Conservation (phyloP, 1,284 basidiomycete species). For the Boletus holoroseus region DNA sequence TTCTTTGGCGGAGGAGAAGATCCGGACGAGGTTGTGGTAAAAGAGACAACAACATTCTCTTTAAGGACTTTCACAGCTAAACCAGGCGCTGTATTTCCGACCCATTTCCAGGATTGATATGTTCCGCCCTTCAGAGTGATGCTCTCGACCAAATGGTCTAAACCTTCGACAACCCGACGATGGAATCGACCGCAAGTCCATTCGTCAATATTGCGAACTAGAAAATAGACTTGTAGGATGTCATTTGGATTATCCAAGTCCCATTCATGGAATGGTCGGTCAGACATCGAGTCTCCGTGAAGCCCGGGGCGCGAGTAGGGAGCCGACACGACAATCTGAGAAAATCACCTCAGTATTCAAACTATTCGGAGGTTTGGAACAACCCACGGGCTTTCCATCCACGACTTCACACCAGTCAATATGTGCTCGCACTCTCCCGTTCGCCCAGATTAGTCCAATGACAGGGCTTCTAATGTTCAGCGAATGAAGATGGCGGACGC, state of each 20-base stretch:
- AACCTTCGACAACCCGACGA: slow-evolving; percentile 37
- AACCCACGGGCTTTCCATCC: slow-evolving; percentile 33
- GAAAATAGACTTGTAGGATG: slow-evolving; percentile 47
- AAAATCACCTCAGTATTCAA: neutral
- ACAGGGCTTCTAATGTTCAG: slow-evolving; percentile 44
- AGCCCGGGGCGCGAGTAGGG: slow-evolving; percentile 37
- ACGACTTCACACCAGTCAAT: slow-evolving; percentile 48
- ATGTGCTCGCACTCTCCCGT: slow-evolving; percentile 49
- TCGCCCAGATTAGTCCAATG: slow-evolving; percentile 52
- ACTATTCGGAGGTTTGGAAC: neutral
- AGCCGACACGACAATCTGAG: slow-evolving; percentile 46
- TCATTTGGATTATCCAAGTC: slow-evolving; percentile 40
- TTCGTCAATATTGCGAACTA: slow-evolving; percentile 50
- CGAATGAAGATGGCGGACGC: slow-evolving; percentile 47
- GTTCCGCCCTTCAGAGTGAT: slow-evolving; percentile 32
- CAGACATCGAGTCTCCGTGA: slow-evolving; percentile 14
- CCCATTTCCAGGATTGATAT: slow-evolving; percentile 47
- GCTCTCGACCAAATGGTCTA: slow-evolving; percentile 35
- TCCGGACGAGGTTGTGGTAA: slow-evolving; percentile 26
- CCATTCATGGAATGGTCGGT: slow-evolving; percentile 45
- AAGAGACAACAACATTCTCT: slow-evolving; percentile 32
- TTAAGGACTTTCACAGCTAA: slow-evolving; percentile 29
- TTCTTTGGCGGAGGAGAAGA: slow-evolving; percentile 30
- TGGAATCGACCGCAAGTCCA: slow-evolving; percentile 46
- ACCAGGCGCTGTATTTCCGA: slow-evolving; percentile 32